Evolutionary conservation across 139 green algal species (phyloP), one percentile per base, ranked within the genome.

Genomic region (Nannochloris sp.): DNA sequence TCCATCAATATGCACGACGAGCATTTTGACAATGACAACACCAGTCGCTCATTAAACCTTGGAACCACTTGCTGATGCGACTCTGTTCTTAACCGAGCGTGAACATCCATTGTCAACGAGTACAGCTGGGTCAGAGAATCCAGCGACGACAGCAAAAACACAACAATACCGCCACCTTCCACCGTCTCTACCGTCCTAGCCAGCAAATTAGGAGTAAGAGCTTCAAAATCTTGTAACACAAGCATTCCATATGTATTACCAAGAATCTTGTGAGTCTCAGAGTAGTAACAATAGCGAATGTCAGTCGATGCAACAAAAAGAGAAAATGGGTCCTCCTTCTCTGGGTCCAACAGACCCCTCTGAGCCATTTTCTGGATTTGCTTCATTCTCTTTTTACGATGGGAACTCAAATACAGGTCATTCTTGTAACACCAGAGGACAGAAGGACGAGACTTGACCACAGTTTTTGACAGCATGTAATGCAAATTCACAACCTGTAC

Each of bases 381-480:
- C 26, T 86, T 81, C 82, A 93, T 90, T 25, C 93, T 83, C 79
- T 99, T 99, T 77, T 92, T 94, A 37, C 78, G 76, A 80, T 99
- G 85, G 62, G 83, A 49, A 49, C 40, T 61, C 5, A 97, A 70
- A 63, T 95, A 85, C 6, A 99, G 76, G 26, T 99, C 91, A 72
- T 94, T 96, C 76, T 99, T 99, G 84, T 99, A 99, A 85, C 93
- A 99, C 93, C 93, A 99, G 13, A 99, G 81, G 58, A 99, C 93
- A 13, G 76, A 88, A 3, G 92, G 92, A 56, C 92, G 72, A 26
- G 91, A 86, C 63, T 95, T 96, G n/a, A 97, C 92, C 9, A 82
- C 74, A 12, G 88, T 88, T 65, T 97, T 98, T 31, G 74, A 87
- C 0, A 97, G 87, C 89, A 99, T 93, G 81, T 98, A 97, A 80